Base-by-base conservation (phyloP, 495 filamentous ascomycete genomes). In the Podospora appendiculata region DNA sequence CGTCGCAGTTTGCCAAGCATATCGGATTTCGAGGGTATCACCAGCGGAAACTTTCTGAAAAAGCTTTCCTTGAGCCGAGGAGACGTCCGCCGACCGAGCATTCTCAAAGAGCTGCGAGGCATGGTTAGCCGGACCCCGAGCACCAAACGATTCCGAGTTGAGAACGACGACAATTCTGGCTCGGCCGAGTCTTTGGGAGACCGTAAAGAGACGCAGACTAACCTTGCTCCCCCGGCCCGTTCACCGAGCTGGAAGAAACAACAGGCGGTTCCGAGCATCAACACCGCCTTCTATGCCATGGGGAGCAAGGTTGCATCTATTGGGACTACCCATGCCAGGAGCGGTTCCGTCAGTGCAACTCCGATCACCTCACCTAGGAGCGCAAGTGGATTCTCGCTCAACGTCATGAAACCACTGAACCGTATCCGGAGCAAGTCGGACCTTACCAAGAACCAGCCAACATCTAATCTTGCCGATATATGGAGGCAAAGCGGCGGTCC, bases 361-460 rank as follows among this genome's bases (percentile, higher is more conserved):
- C 62, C 74, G 32, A 61, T 74, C 1, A 75, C 72, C 34, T 77
- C 82, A 12, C 78, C 79, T 1, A 77, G 70, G 53, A 75, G 74
- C 56, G 70, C 73, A 7, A 63, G 58, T 46, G 58, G 57, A 41
- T 61, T 63, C 36, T 53, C 69, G 45, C 58, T 81, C 34, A 67
- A 68, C 25, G 67, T 81, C 12, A 79, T 73, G 58, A 74, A 76
- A 46, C 61, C 74, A 9, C 73, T 84, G 45, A 78, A 70, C 42
- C 84, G 89, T 39, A 72, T 69, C 6, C 76, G 89, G 60, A 92
- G 87, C 70, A 84, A 79, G 61, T 93, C 88, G 55, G 90, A 96
- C 50, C 56, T 90, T 32, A 72, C 80, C 5, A 76, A 69, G 51
- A 64, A 71, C 12, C 48, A 51, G n/a, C 62, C 71, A 4, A 62